Evolutionary conservation across 2,329 filamentous ascomycete species (phyloP).

Genomic region (Colletotrichum sp.): DNA sequence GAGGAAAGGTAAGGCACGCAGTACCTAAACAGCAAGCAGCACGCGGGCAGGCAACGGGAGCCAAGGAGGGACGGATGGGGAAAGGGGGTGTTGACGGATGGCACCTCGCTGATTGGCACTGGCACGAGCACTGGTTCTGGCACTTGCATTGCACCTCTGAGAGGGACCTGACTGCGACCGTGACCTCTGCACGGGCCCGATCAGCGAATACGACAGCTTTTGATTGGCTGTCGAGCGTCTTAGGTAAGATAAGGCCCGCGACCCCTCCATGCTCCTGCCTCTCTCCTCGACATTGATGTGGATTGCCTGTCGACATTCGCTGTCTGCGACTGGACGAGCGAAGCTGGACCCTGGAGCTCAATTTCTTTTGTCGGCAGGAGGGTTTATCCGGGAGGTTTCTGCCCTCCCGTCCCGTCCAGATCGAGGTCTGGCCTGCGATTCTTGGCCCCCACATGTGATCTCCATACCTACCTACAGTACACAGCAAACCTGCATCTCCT

Average conservation of each 20-base stretch:
- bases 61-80: background rate
- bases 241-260: conserved; percentile 9
- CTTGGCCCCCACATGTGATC: background rate
- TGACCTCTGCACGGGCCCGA: background rate
- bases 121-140: background rate
- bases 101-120: background rate
- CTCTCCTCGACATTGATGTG: background rate
- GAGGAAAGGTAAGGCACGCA: background rate
- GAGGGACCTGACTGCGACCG: background rate
- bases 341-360: conserved; percentile 13
- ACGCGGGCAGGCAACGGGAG: background rate
- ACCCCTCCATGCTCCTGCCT: background rate
- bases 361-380: conserved; percentile 10
- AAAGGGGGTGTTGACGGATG: background rate
- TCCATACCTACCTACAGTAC: background rate
- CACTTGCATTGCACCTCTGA: background rate
- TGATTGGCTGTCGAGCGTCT: background rate
- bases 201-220: background rate
- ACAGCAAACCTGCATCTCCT: background rate
- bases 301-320: background rate
- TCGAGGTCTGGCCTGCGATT: background rate
- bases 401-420: background rate
- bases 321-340: background rate
- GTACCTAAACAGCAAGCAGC: background rate
- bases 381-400: conserved; percentile 4